Percentiles rank a stretch among this genome's conserved stretches.
phyloP scores from a whole-genome alignment of 495 filamentous ascomycete genomes.

The Collariella sp. region DNA sequence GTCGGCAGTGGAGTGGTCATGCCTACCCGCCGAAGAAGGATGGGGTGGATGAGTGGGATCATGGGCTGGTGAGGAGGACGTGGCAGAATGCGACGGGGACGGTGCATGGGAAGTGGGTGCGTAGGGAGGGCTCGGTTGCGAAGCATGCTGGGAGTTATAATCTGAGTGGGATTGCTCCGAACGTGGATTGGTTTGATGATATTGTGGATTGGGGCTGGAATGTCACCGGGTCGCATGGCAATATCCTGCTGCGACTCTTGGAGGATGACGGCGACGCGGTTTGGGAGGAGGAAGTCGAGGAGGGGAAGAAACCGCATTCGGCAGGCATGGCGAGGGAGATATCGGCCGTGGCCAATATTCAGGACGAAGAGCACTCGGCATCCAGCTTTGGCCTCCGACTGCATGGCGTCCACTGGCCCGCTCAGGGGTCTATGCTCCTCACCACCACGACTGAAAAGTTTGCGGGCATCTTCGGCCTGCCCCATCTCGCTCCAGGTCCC shows the following conservation, averaged over 20 bases:
- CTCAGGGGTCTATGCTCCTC: slow-evolving; percentile 64
- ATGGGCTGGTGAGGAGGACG: slow-evolving; percentile 41
- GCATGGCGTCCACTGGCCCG: slow-evolving; percentile 75
- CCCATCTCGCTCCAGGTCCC: slow-evolving; percentile 64
- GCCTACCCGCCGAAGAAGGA: slow-evolving; percentile 24
- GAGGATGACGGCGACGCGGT: slow-evolving; percentile 42
- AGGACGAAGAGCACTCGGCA: slow-evolving; percentile 57
- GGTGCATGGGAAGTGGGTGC: slow-evolving; percentile 67
- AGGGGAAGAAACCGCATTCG: slow-evolving; percentile 7
- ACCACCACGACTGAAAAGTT: slow-evolving; percentile 91
- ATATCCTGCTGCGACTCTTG: slow-evolving; percentile 43
- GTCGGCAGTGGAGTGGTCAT: slow-evolving; percentile 38
- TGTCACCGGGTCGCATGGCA: slow-evolving; percentile 53
- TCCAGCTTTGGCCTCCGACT: slow-evolving; percentile 67
- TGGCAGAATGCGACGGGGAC: slow-evolving; percentile 80
- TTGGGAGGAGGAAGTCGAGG: slow-evolving; percentile 24
- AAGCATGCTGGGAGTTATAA: slow-evolving; percentile 38
- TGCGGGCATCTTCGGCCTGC: slow-evolving; percentile 76
- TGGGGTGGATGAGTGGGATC: slow-evolving; percentile 25
- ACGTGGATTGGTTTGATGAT: slow-evolving; percentile 30
- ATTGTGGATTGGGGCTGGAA: slow-evolving; percentile 55
- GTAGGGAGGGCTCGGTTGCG: slow-evolving; percentile 35
- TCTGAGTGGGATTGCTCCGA: slow-evolving; percentile 39
- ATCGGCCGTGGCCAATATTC: slow-evolving; percentile 55
- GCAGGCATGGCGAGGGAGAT: slow-evolving; percentile 47